These are phyloP conservation scores for Saccharomyces pastorianus DNA, from an alignment of 1,139 yeast species.

Conservation along the genomic window DNA sequence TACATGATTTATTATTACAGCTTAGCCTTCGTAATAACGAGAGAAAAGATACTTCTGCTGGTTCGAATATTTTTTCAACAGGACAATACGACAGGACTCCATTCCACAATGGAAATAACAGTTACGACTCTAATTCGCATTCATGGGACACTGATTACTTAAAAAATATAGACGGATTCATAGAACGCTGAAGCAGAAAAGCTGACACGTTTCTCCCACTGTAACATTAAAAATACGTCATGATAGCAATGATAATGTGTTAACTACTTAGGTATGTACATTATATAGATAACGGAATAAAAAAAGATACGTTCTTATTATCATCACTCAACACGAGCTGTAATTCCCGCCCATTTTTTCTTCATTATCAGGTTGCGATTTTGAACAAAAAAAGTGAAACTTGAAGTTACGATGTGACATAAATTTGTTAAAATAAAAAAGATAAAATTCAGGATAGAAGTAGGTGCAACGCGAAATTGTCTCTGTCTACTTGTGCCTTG, in stretches of 20 bases:
- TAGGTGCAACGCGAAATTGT: neutral
- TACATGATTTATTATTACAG: slow-evolving; percentile 13
- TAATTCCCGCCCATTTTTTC: neutral
- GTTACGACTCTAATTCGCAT: slow-evolving; percentile 1
- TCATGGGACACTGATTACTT: slow-evolving; percentile 2
- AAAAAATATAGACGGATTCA: slow-evolving; percentile 1
- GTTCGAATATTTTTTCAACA: slow-evolving; percentile 6
- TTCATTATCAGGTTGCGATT: neutral
- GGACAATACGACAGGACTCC: neutral
- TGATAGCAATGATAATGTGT: neutral
- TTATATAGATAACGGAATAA: neutral
- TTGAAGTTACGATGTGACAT: neutral
- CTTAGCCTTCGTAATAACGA: slow-evolving; percentile 1
- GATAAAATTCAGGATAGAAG: neutral
- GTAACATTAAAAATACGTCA: neutral
- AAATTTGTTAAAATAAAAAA: neutral
- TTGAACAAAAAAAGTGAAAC: neutral
- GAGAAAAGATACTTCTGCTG: slow-evolving; percentile 2
- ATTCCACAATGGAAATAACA: neutral
- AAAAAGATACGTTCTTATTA: neutral
- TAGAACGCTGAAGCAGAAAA: neutral
- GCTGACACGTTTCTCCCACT: neutral
- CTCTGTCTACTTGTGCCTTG: neutral
- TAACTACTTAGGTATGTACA: neutral
- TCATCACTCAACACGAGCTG: neutral